These are phyloP conservation scores for Sporodiniella umbellata DNA, from an alignment of 371 early-diverging fungal species.

Conservation along the genomic window DNA sequence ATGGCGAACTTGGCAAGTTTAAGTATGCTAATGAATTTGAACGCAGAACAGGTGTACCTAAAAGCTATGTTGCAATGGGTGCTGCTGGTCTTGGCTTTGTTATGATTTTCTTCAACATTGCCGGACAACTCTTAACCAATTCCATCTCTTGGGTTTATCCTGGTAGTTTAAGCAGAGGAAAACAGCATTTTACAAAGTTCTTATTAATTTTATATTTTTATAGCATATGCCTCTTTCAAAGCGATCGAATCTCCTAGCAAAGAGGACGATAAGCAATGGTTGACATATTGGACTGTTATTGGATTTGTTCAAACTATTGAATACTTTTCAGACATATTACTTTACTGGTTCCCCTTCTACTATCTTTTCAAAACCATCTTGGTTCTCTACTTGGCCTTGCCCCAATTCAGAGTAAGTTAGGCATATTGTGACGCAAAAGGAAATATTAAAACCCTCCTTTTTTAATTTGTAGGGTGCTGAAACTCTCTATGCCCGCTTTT, in stretches of 20 bases:
- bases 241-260: constrained; percentile 81
- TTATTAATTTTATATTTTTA: constrained; percentile 1
- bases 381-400: constrained; percentile 81
- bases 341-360: constrained; percentile 94
- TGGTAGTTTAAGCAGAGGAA: constrained; percentile 22
- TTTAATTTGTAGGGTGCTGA: constrained; percentile 39
- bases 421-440: background rate
- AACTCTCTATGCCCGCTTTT: constrained; percentile 37
- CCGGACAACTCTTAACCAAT: constrained; percentile 75
- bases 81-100: constrained; percentile 54
- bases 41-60: constrained; percentile 71
- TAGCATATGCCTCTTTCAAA: constrained; percentile 88
- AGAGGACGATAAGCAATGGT: constrained; percentile 89
- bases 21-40: constrained; percentile 64
- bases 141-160: constrained; percentile 88
- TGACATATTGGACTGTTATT: constrained; percentile 84
- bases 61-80: constrained; percentile 77
- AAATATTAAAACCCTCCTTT: background rate
- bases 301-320: constrained; percentile 81
- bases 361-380: constrained; percentile 86
- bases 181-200: background rate
- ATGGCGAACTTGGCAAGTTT: constrained; percentile 66
- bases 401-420: constrained; percentile 64
- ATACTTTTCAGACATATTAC: constrained; percentile 80
- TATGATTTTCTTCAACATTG: constrained; percentile 88